Evolutionary conservation across 129 eudicot species (phyloP).

Genomic region (Erigeron canadensis): DNA sequence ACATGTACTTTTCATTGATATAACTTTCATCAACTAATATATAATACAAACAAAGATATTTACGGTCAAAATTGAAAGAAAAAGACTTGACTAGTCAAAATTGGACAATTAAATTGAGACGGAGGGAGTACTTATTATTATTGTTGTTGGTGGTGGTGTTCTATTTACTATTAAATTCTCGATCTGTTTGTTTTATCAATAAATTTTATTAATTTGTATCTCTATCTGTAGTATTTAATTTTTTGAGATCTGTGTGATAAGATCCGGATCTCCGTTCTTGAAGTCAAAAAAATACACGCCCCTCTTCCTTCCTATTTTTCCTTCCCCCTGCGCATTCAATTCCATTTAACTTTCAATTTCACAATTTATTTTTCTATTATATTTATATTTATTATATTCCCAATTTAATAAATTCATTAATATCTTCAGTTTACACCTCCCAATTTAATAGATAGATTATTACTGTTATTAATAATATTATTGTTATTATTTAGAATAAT

Average conservation of each 20-base stretch:
- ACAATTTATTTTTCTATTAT: background rate
- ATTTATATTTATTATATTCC: background rate
- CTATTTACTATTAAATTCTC: background rate
- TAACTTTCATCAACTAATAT: too few relatives aligned
- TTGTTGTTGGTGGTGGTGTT: background rate
- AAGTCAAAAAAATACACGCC: background rate
- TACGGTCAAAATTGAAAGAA: too few relatives aligned
- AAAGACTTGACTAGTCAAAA: too few relatives aligned
- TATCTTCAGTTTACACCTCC: background rate
- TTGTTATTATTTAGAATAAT: too few relatives aligned
- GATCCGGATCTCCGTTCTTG: too few relatives aligned
- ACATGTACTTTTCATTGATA: too few relatives aligned
- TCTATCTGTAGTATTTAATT: background rate
- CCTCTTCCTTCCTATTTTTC: background rate
- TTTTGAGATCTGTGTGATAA: constrained; percentile 14
- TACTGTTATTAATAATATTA: too few relatives aligned
- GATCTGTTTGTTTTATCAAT: background rate
- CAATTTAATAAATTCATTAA: too few relatives aligned
- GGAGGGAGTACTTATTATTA: too few relatives aligned
- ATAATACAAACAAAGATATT: too few relatives aligned
- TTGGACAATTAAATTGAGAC: too few relatives aligned
- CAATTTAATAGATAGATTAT: too few relatives aligned
- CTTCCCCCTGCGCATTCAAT: background rate
- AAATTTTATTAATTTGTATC: background rate
- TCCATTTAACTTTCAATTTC: background rate